phyloP scores from a whole-genome alignment of 2,329 filamentous ascomycete species.

The Pyrenophora graminea region DNA sequence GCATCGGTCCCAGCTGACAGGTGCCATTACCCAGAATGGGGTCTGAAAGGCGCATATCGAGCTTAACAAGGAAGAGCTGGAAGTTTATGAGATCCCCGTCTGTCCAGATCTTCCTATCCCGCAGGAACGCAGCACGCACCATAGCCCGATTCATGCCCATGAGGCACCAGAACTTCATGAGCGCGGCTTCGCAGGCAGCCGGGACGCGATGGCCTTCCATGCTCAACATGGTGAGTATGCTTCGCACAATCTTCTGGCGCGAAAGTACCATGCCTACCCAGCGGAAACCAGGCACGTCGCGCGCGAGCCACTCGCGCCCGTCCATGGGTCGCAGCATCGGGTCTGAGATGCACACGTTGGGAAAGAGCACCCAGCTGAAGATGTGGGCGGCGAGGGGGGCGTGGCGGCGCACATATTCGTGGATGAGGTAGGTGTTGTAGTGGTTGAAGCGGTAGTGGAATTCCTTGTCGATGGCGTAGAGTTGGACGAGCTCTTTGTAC shows the following conservation, averaged over 20 bases:
- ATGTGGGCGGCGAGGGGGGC: slow-evolving; percentile 60
- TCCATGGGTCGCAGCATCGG: slow-evolving; percentile 57
- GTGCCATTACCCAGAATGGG: slow-evolving; percentile 61
- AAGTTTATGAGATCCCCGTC: slow-evolving; percentile 64
- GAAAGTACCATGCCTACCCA: slow-evolving; percentile 69
- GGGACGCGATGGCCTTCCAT: slow-evolving; percentile 58
- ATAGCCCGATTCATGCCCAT: slow-evolving; percentile 67
- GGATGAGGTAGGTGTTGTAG: slow-evolving; percentile 60
- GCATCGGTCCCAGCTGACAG: slow-evolving; percentile 44
- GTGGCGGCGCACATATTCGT: slow-evolving; percentile 58
- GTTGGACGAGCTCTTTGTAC: slow-evolving; percentile 26
- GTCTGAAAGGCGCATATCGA: slow-evolving; percentile 70
- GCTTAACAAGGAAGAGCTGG: slow-evolving; percentile 70
- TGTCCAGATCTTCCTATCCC: slow-evolving; percentile 59
- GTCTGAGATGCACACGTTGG: slow-evolving; percentile 61
- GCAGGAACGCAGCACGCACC: slow-evolving; percentile 60
- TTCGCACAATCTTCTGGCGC: slow-evolving; percentile 51
- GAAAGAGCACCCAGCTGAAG: slow-evolving; percentile 67
- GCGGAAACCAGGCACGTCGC: slow-evolving; percentile 63
- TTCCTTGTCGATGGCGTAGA: slow-evolving; percentile 48
- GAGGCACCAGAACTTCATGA: slow-evolving; percentile 70
- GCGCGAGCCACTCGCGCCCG: slow-evolving; percentile 33
- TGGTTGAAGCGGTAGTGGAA: slow-evolving; percentile 51
- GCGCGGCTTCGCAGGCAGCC: slow-evolving; percentile 57
- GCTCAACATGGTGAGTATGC: slow-evolving; percentile 64